Evolutionary conservation across 2,329 filamentous ascomycete species (phyloP).

Genomic region (Fusarium heterosporum): DNA sequence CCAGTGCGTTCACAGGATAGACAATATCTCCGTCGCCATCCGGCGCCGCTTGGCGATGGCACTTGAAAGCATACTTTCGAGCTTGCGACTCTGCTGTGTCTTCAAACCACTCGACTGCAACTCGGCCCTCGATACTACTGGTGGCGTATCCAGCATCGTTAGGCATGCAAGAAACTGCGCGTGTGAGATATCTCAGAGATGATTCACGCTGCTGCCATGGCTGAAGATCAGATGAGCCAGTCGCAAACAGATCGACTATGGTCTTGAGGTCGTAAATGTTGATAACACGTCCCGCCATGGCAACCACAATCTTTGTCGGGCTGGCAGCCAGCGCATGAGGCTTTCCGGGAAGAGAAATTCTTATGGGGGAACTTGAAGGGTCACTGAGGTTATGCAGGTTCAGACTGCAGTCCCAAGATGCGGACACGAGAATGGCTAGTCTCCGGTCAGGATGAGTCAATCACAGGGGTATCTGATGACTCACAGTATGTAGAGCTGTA

Average conservation of each 20-base stretch:
- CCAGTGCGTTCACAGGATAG: conserved; percentile 89
- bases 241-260: conserved; percentile 67
- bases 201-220: conserved; percentile 96
- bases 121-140: conserved; percentile 91
- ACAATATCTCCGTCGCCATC: conserved; percentile 80
- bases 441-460: conserved; percentile 28
- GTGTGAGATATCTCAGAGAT: conserved; percentile 94
- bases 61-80: conserved; percentile 98
- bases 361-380: conserved; percentile 66
- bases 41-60: conserved; percentile 81
- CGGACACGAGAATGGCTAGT: conserved; percentile 80
- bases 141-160: conserved; percentile 95
- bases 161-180: conserved; percentile 95
- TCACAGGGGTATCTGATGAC: conserved; percentile 40
- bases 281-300: conserved; percentile 93
- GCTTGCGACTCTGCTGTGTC: conserved; percentile 87
- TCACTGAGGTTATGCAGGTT: conserved; percentile 79
- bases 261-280: conserved; percentile 91
- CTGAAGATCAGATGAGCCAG: conserved; percentile 64
- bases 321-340: conserved; percentile 87
- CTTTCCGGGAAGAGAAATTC: conserved; percentile 81
- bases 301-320: conserved; percentile 86
- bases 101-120: conserved; percentile 98
- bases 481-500: conserved; percentile 80
- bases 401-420: conserved; percentile 92